Conservation (phyloP, 2,329 filamentous ascomycete species). For the Macrophomina phaseolina region DNA sequence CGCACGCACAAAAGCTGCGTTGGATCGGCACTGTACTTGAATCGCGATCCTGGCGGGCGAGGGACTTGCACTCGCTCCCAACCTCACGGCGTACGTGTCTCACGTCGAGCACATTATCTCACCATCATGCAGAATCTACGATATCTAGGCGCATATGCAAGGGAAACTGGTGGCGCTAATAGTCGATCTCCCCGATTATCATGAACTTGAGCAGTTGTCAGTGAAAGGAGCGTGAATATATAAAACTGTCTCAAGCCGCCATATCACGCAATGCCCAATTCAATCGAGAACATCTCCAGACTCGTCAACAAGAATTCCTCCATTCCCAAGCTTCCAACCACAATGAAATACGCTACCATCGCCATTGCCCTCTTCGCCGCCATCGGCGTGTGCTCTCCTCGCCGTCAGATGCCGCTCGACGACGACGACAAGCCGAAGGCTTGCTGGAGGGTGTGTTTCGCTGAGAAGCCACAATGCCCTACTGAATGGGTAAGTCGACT, state of each 20-base stretch:
- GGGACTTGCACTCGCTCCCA: not conserved
- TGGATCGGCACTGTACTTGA: not conserved
- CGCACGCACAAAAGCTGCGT: not conserved
- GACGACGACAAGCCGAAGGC: not conserved
- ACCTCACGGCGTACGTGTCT: not conserved
- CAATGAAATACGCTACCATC: conserved; percentile 8
- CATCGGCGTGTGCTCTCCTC: conserved; percentile 4
- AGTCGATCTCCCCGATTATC: too few relatives aligned
- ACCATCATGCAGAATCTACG: not conserved
- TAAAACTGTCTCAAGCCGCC: not conserved
- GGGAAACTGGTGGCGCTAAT: not conserved
- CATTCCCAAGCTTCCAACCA: not conserved
- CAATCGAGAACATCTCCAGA: not conserved
- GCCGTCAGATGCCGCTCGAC: not conserved
- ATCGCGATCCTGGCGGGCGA: not conserved
- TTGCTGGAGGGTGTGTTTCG: not conserved
- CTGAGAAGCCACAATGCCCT: not conserved
- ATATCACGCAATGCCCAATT: not conserved
- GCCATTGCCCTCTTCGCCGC: conserved; percentile 5
- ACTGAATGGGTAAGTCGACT: not conserved
- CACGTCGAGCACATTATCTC: not conserved
- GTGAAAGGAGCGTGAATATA: not conserved
- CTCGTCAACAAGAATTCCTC: not conserved
- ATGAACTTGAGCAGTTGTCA: too few relatives aligned
- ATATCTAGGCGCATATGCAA: not conserved